Percentiles rank a stretch among this genome's conserved stretches.
Conservation (phyloP, 441 rosid genomes). For the Kokia cookei region DNA sequence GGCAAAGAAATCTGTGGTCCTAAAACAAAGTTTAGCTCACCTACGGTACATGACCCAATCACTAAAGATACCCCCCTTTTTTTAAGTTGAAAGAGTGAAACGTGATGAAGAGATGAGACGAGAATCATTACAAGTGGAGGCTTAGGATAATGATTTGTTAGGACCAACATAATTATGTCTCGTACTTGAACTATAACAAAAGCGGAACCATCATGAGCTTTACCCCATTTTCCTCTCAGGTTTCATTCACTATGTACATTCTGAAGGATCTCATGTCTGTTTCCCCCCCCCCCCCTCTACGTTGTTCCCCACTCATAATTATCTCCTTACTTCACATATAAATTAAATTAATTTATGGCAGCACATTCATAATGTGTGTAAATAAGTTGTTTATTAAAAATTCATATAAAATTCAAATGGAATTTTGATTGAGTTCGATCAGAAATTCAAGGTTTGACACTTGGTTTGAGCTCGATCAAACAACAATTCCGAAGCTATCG, state of each 20-base stretch:
- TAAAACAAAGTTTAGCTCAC: background rate
- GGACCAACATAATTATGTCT: slow-evolving; percentile 44
- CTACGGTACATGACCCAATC: slow-evolving; percentile 1
- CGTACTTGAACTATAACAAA: slow-evolving; percentile 31
- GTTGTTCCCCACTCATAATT: background rate
- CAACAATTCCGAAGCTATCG: too few species aligned
- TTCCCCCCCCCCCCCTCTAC: background rate
- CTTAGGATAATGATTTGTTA: slow-evolving; percentile 22
- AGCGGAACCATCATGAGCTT: slow-evolving; percentile 23
- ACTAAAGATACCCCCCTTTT: background rate
- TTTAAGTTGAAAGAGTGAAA: background rate
- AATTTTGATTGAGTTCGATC: too few species aligned
- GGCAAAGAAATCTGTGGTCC: slow-evolving; percentile 12
- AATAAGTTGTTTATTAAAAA: too few species aligned
- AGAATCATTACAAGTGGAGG: slow-evolving; percentile 25
- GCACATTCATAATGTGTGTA: too few species aligned
- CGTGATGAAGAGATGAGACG: slow-evolving; percentile 15
- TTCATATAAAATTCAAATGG: too few species aligned
- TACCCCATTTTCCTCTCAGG: background rate
- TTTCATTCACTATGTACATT: background rate
- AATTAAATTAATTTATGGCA: background rate
- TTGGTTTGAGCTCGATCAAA: too few species aligned
- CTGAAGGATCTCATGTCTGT: background rate
- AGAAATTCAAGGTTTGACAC: too few species aligned
- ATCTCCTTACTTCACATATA: background rate